These are phyloP conservation scores for Candida arabinofermentans DNA, from an alignment of 805 yeast genomes.

Conservation along the genomic window DNA sequence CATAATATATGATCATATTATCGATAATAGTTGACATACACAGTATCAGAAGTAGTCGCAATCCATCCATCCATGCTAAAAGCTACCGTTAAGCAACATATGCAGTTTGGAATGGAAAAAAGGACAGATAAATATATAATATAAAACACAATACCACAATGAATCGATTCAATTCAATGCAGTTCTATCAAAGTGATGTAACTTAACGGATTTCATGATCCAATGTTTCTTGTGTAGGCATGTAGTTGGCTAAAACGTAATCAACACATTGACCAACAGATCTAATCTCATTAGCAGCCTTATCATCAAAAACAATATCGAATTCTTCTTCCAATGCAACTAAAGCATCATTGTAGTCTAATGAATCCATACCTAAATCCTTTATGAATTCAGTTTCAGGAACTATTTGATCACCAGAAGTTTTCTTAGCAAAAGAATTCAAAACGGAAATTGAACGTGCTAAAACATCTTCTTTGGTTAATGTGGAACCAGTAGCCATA, in stretches of 20 bases:
- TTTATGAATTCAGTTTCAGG: conserved; percentile 48
- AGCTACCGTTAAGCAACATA: too few relatives aligned
- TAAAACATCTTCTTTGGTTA: conserved; percentile 76
- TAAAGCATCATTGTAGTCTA: conserved; percentile 92
- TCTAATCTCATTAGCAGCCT: conserved; percentile 54
- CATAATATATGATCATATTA: too few relatives aligned
- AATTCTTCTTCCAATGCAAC: conserved; percentile 95
- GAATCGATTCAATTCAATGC: too few relatives aligned
- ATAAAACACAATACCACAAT: too few relatives aligned
- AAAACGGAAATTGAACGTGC: conserved; percentile 78
- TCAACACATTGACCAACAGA: conserved; percentile 58
- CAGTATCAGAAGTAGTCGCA: too few relatives aligned
- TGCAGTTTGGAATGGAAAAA: too few relatives aligned
- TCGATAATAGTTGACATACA: too few relatives aligned
- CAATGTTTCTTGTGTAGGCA: conserved; percentile 32
- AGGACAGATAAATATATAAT: too few relatives aligned
- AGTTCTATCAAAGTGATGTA: too few relatives aligned
- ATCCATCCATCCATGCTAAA: too few relatives aligned
- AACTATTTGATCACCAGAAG: conserved; percentile 23
- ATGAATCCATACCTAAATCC: conserved; percentile 86
- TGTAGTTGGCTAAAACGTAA: conserved; percentile 39
- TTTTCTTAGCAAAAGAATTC: conserved; percentile 43
- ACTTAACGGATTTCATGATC: conserved; percentile 35
- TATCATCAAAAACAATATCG: conserved; percentile 39
- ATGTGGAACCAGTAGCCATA: conserved; percentile 48